A percentile compares a stretch with the other conserved stretches of the same genome.
Conservation (phyloP, 345 rosid genomes). For the Diplotaxis tenuifolia region DNA sequence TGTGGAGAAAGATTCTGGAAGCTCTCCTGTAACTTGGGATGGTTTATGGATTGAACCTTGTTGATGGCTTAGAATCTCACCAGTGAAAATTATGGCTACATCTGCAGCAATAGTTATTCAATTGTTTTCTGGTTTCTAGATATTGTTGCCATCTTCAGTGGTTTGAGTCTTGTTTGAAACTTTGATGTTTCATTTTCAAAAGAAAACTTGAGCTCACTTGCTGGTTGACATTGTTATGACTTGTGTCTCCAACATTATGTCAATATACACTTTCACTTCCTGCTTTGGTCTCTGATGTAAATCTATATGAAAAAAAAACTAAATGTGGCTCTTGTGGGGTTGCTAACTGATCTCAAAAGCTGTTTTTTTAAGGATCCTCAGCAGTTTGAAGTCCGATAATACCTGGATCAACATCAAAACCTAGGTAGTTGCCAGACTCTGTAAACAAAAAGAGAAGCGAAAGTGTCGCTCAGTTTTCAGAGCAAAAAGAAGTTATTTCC, state of each 20-base stretch:
- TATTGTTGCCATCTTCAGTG: slow-evolving; percentile 8
- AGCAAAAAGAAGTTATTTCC: background rate
- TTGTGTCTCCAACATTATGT: background rate
- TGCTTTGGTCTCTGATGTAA: background rate
- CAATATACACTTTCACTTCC: slow-evolving; percentile 16
- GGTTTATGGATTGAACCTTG: slow-evolving; percentile 18
- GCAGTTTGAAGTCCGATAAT: slow-evolving; percentile 79
- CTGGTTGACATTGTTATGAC: slow-evolving; percentile 8
- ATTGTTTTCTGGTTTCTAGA: slow-evolving; percentile 14
- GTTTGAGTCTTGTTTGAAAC: slow-evolving; percentile 24
- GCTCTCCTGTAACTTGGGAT: slow-evolving; percentile 8
- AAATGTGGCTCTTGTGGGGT: background rate
- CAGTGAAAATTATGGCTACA: background rate
- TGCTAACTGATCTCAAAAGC: background rate
- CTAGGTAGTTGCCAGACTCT: background rate
- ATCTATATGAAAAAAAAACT: background rate
- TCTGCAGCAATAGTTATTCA: slow-evolving; percentile 1
- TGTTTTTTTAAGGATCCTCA: slow-evolving; percentile 42
- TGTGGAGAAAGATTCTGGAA: slow-evolving; percentile 1
- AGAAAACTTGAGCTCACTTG: background rate
- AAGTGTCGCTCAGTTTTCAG: background rate
- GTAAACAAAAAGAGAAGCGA: background rate
- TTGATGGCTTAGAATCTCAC: slow-evolving; percentile 5
- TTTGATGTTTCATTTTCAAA: background rate
- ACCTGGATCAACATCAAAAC: slow-evolving; percentile 45